Base-by-base conservation (phyloP, 2,329 filamentous ascomycete genomes). In the Drechslera avenae region DNA sequence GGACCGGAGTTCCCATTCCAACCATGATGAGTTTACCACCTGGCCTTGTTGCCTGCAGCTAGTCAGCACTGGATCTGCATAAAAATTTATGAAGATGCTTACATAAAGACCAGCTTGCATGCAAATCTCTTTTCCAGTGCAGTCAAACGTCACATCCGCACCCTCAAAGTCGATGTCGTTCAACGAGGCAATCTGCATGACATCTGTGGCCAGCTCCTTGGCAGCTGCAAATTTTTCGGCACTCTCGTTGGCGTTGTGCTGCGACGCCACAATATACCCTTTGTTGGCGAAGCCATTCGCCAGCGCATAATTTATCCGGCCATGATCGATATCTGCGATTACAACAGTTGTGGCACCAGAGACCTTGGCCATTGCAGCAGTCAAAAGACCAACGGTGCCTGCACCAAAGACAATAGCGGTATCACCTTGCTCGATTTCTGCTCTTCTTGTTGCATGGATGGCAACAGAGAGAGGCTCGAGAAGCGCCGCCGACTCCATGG, bases 371-470 rank as follows among this genome's bases (percentile, higher is more conserved):
- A 75, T 75, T 12, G 72, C 72, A 36, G 73, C 72, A 32, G 67
- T 68, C 46, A 76, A 59, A 18, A 76, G 57, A 9, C 73, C 73
- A 45, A 76, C 72, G 2, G 91, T 90, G 0, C 91, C 91, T 3
- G 90, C 90, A 37, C 91, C 91, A 78, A 95, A 93, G 17, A 96
- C 86, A 3, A 95, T 86, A 13, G 91, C 89, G 5, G 83, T 85
- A 68, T 91, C 84, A 7, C 90, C 90, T 1, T 90, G 89, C 57
- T 81, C 80, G 56, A 96, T 80, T 19, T 76, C 75, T 2, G 87
- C 90, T 76, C 92, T 89, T 63, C 85, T 85, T 52, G 86, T 86
- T 61, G 94, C 90, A 77, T 96, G 91, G 26, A 96, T 91, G 12
- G 87, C 91, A 21, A 96, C 91, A 39, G 88, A 86, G 31, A 96